Evolutionary conservation across 768 basidiomycete genomes (phyloP).

Genomic region (Floccularia luteovirens): DNA sequence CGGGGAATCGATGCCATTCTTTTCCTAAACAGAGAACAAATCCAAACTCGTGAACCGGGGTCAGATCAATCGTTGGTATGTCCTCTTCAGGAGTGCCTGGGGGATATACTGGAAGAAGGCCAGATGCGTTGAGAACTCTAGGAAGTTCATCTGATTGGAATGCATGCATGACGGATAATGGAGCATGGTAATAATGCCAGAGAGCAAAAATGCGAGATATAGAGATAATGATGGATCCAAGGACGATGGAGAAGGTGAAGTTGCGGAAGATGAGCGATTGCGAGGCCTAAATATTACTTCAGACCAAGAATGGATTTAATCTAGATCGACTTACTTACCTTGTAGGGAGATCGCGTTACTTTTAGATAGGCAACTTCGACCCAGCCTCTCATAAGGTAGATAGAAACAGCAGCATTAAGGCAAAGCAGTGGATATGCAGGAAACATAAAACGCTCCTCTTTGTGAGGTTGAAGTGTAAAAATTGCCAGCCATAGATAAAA

Average conservation of each 20-base stretch:
- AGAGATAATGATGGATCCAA: conserved; percentile 64
- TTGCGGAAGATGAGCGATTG: conserved; percentile 66
- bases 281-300: conserved; percentile 74
- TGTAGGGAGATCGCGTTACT: conserved; percentile 78
- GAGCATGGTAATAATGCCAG: conserved; percentile 87
- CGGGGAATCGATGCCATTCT: conserved; percentile 95
- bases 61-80: conserved; percentile 50
- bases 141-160: conserved; percentile 81
- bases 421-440: conserved; percentile 88
- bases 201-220: conserved; percentile 75
- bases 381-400: conserved; percentile 86
- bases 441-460: conserved; percentile 99
- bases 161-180: conserved; percentile 59
- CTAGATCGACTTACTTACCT: conserved; percentile 69
- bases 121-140: conserved; percentile 66
- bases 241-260: conserved; percentile 65
- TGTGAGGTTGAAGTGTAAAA: conserved; percentile 79
- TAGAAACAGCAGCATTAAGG: conserved; percentile 87
- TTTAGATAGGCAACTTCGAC: conserved; percentile 70
- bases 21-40: conserved; percentile 82
- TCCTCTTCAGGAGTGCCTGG: conserved; percentile 30
- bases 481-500: conserved; percentile 89
- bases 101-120: conserved; percentile 44
- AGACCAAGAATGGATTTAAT: conserved; percentile 77
- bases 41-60: conserved; percentile 60